A percentile compares a stretch with the other conserved stretches of the same genome.
Evolutionary conservation across 176 grass and related monocot species (phyloP).

Genomic region (sorghum (Sorghum bicolor)): Sorghum_bicolor_NCBIv3 NC_012872.2:63652501-63653000

Average conservation of each 20-base stretch:
- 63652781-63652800: not conserved
- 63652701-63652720: not conserved
- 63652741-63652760: not conserved
- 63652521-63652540: not conserved
- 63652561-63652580: not conserved
- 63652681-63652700: not conserved
- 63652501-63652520: not conserved
- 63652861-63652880: conserved; percentile 8
- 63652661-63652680: not conserved
- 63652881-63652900: not conserved
- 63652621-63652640: not conserved
- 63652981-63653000: conserved; percentile 23
- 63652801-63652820: not conserved
- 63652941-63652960: conserved; percentile 11
- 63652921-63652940: not conserved
- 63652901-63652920: not conserved
- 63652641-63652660: not conserved
- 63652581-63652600: not conserved
- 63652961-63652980: not conserved
- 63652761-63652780: not conserved
- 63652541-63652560: not conserved
- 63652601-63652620: not conserved
- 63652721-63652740: not conserved
- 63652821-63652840: not conserved
- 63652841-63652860: not conserved